Evolutionary conservation across 345 rosid species (phyloP).

Genomic region (Eucalyptus cloeziana): DNA sequence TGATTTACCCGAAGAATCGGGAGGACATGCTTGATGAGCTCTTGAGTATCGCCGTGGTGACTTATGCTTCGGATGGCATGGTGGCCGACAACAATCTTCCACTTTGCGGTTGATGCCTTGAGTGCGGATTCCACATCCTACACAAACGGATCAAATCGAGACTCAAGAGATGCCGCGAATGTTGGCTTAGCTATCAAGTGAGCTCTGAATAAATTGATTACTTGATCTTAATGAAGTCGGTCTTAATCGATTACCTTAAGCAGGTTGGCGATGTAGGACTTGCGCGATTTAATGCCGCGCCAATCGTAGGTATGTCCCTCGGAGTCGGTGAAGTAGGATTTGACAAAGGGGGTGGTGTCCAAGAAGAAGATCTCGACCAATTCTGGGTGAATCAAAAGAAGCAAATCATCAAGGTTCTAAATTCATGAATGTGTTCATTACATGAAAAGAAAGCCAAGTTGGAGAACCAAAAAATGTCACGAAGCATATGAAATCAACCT

Average conservation of each 20-base stretch:
- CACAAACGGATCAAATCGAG: neutral
- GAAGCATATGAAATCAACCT: neutral
- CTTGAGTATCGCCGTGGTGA: conserved; percentile 56
- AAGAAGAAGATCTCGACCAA: conserved; percentile 57
- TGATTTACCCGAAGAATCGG: conserved; percentile 37
- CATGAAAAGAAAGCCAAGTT: neutral
- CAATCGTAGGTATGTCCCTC: conserved; percentile 51
- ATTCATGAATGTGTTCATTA: neutral
- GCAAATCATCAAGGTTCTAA: neutral
- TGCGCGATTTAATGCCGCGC: conserved; percentile 46
- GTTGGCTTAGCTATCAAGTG: neutral
- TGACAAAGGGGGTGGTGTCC: conserved; percentile 71
- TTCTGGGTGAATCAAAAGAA: conserved; percentile 3
- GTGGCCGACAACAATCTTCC: conserved; percentile 79
- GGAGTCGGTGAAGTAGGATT: conserved; percentile 30
- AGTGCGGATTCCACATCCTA: conserved; percentile 36
- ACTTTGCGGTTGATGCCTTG: conserved; percentile 31
- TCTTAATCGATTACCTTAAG: conserved; percentile 6
- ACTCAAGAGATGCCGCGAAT: neutral
- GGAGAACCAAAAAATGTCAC: neutral
- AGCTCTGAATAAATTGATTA: neutral
- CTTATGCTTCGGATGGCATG: conserved; percentile 64
- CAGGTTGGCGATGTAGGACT: conserved; percentile 20
- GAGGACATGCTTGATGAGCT: conserved; percentile 35
- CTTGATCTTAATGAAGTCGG: neutral